Evolutionary conservation across 1,139 yeast genomes (phyloP).

Genomic region (Pneumocystis wakefieldiae): DNA sequence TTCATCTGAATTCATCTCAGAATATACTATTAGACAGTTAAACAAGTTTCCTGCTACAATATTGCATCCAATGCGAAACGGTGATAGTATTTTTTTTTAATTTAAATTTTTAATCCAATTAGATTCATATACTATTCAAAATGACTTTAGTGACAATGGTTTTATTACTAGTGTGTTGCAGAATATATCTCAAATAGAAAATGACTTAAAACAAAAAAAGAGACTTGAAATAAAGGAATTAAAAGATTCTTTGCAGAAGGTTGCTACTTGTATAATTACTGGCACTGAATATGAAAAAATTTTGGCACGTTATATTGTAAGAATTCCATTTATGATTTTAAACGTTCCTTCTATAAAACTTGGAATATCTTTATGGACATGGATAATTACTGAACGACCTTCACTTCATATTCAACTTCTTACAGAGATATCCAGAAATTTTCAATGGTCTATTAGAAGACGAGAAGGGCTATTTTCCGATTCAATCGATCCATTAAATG

Average conservation of each 20-base stretch:
- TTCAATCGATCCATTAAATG: conserved; percentile 39
- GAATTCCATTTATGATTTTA: conserved; percentile 55
- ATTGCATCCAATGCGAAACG: neutral
- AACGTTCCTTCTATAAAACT: conserved; percentile 46
- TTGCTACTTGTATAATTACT: conserved; percentile 15
- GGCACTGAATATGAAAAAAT: conserved; percentile 11
- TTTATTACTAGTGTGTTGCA: neutral
- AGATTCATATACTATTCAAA: neutral
- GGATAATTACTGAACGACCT: conserved; percentile 56
- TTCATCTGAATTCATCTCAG: conserved; percentile 60
- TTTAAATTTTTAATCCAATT: neutral
- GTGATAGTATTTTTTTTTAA: neutral
- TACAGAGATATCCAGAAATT: conserved; percentile 49
- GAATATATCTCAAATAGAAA: conserved; percentile 1
- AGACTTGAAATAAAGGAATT: conserved; percentile 13
- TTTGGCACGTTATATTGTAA: conserved; percentile 30
- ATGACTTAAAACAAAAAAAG: conserved; percentile 8
- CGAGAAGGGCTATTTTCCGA: conserved; percentile 53
- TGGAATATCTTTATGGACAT: conserved; percentile 67
- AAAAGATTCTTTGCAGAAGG: conserved; percentile 14
- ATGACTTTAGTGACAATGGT: neutral
- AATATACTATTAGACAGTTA: conserved; percentile 50
- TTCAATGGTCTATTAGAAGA: conserved; percentile 52
- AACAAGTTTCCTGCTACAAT: conserved; percentile 3
- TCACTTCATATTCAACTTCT: conserved; percentile 45